phyloP scores from a whole-genome alignment of 129 eudicot genomes.

The Helianthus tuberosus region DNA sequence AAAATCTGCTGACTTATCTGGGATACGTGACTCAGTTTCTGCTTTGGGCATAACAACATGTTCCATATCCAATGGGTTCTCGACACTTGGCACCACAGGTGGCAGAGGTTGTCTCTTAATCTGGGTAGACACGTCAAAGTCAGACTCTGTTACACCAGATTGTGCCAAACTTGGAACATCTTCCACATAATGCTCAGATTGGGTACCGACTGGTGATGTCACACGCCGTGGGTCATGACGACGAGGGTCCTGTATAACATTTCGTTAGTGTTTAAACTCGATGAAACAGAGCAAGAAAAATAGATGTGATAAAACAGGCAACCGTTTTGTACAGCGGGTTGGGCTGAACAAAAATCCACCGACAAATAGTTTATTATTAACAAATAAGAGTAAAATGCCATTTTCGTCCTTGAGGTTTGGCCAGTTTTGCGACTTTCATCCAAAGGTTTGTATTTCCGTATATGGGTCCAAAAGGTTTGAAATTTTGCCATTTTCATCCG shows the following conservation, averaged over 20 bases:
- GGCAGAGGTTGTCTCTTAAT: conserved; percentile 30
- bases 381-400: not conserved
- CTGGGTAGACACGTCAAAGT: conserved; percentile 39
- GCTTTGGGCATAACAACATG: conserved; percentile 34
- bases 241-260: conserved; percentile 83
- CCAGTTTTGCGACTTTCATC: no score
- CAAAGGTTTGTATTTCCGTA: no score
- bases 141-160: conserved; percentile 41
- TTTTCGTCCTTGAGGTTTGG: no score
- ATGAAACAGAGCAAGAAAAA: conserved; percentile 1
- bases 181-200: conserved; percentile 50
- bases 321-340: not conserved
- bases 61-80: conserved; percentile 25
- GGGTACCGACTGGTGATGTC: conserved; percentile 50
- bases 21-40: conserved; percentile 35
- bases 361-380: not conserved
- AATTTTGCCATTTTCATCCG: no score
- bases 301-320: conserved; percentile 7
- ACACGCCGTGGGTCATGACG: conserved; percentile 90
- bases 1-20: conserved; percentile 27
- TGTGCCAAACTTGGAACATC: conserved; percentile 42
- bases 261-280: conserved; percentile 1
- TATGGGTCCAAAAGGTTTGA: no score
- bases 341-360: not conserved
- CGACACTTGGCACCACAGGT: conserved; percentile 39